phyloP scores from a whole-genome alignment of 352 stramenopile species.

The Aphanomyces invadans region DNA sequence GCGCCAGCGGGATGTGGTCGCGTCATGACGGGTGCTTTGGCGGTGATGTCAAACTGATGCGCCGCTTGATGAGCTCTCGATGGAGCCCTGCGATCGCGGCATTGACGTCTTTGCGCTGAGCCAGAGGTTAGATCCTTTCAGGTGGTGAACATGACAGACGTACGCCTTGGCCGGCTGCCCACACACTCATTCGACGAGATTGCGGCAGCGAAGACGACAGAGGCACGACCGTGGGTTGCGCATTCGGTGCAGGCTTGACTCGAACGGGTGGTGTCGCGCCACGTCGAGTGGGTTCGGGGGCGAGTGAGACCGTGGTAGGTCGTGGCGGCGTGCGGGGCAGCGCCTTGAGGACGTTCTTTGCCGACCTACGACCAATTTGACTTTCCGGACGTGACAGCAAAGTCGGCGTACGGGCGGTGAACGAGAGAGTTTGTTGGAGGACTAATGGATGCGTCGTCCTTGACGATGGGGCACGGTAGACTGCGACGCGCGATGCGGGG shows the following conservation, averaged over 20 bases:
- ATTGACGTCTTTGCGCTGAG: neutral
- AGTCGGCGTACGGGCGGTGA: neutral
- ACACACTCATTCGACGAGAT: neutral
- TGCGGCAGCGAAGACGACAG: too few species aligned
- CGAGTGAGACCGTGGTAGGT: neutral
- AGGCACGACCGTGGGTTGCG: neutral
- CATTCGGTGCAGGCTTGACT: neutral
- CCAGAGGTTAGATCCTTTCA: neutral
- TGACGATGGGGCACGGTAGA: neutral
- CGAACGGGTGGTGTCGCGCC: too few species aligned
- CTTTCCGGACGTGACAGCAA: neutral
- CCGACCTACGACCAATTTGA: too few species aligned
- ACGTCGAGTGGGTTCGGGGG: too few species aligned
- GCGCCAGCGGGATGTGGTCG: too few species aligned
- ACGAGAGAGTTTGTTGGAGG: neutral
- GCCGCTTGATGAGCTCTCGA: neutral
- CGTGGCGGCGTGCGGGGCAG: neutral
- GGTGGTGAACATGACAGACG: neutral
- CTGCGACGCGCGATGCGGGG: neutral
- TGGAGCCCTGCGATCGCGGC: slow-evolving; percentile 8
- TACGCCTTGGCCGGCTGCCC: neutral
- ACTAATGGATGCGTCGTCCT: neutral
- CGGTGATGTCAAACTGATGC: neutral
- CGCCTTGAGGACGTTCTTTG: neutral
- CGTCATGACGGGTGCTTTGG: too few species aligned